A percentile compares a stretch with the other conserved stretches of the same genome.
Conservation (phyloP, 2,329 filamentous ascomycete species). For the Epichloe coenophiala region DNA sequence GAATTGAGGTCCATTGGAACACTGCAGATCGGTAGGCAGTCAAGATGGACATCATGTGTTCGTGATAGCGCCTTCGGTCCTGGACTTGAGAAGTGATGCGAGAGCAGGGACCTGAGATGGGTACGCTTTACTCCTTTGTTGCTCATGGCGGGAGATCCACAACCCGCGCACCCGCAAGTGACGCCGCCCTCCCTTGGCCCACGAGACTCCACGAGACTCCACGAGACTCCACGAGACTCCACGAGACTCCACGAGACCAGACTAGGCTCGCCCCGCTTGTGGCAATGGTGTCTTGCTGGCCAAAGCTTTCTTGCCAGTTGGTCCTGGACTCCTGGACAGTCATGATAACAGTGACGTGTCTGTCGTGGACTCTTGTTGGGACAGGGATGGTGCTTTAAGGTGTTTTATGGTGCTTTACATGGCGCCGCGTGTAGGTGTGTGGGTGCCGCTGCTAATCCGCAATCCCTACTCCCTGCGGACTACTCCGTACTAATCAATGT, state of each 20-base stretch:
- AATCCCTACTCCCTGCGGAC: background rate
- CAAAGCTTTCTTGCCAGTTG: too few species aligned
- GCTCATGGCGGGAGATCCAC: constrained; percentile 1
- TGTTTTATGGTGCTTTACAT: too few species aligned
- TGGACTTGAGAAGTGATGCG: background rate
- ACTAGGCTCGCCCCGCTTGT: too few species aligned
- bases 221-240: too few species aligned
- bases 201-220: too few species aligned
- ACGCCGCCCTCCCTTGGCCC: too few species aligned
- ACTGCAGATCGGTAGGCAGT: background rate
- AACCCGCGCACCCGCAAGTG: background rate
- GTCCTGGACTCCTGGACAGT: too few species aligned
- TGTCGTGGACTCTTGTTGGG: background rate
- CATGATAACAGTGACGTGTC: too few species aligned
- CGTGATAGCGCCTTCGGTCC: background rate
- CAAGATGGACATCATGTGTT: background rate
- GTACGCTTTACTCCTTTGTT: background rate
- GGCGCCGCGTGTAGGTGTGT: too few species aligned
- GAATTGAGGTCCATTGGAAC: background rate
- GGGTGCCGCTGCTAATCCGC: background rate
- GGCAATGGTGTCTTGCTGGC: too few species aligned
- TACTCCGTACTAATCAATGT: too few species aligned
- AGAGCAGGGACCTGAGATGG: background rate
- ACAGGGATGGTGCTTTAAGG: background rate
- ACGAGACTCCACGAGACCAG: too few species aligned